A percentile compares a stretch with the other conserved stretches of the same genome.
These are phyloP conservation scores for Hamamelis virginiana DNA, from an alignment of 164 flowering plant species.

Conservation along the genomic window DNA sequence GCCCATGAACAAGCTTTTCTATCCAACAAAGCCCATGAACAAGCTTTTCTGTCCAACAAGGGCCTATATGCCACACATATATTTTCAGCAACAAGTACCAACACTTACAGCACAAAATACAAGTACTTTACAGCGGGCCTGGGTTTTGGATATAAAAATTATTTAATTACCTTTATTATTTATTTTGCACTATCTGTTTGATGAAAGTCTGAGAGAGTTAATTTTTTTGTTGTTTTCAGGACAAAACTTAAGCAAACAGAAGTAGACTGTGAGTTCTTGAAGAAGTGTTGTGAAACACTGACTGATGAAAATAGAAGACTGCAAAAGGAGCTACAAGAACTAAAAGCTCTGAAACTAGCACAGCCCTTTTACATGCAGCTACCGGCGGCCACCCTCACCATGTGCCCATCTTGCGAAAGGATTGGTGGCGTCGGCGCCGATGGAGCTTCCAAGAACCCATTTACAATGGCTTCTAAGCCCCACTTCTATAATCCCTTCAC, in stretches of 20 bases:
- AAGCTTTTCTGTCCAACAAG: too few relatives aligned
- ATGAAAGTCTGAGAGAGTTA: too few relatives aligned
- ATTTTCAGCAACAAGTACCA: too few relatives aligned
- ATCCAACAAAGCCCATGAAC: too few relatives aligned
- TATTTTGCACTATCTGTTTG: too few relatives aligned
- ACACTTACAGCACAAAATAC: too few relatives aligned
- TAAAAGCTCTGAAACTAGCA: constrained; percentile 66
- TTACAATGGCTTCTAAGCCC: constrained; percentile 45
- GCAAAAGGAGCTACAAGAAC: constrained; percentile 76
- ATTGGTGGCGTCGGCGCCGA: constrained; percentile 37
- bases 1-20: too few relatives aligned
- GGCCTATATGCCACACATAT: too few relatives aligned
- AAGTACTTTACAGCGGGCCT: too few relatives aligned
- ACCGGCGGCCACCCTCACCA: constrained; percentile 78
- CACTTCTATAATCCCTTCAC: constrained; percentile 63
- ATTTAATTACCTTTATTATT: too few relatives aligned
- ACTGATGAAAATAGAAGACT: constrained; percentile 79
- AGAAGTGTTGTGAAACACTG: constrained; percentile 75
- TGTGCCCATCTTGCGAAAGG: constrained; percentile 83
- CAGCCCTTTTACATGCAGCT: constrained; percentile 78
- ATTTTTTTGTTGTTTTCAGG: constrained; percentile 31
- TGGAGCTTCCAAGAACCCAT: constrained; percentile 35
- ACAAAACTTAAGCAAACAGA: constrained; percentile 93
- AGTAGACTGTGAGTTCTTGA: constrained; percentile 81
- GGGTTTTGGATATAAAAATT: too few relatives aligned